phyloP scores from a whole-genome alignment of 2,329 filamentous ascomycete species.

The Diaporthe sp. region DNA sequence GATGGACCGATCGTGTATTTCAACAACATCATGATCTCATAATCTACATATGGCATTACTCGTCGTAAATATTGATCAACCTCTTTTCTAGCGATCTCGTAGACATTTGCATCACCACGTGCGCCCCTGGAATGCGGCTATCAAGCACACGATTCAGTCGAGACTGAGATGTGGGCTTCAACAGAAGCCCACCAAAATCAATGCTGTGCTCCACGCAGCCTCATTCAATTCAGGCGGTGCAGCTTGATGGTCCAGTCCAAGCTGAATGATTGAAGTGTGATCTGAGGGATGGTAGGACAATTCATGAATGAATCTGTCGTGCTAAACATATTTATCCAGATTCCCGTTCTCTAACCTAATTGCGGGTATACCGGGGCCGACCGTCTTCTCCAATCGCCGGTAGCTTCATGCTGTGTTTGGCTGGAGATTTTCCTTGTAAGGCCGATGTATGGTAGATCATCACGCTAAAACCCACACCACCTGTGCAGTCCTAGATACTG shows the following conservation, averaged over 20 bases:
- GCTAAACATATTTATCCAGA: background rate
- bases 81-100: background rate
- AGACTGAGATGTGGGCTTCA: background rate
- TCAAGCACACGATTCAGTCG: background rate
- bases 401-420: background rate
- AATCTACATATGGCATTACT: background rate
- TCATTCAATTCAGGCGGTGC: background rate
- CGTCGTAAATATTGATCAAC: background rate
- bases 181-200: background rate
- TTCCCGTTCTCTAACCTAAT: background rate
- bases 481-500: background rate
- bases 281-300: background rate
- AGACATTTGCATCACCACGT: background rate
- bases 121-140: too few species aligned
- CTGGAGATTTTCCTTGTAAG: background rate
- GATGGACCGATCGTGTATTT: background rate
- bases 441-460: background rate
- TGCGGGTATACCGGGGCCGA: constrained; percentile 12
- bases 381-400: background rate
- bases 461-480: constrained; percentile 3
- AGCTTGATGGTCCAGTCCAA: background rate
- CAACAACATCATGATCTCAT: background rate
- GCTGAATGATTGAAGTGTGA: background rate
- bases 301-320: background rate
- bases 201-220: background rate